A percentile compares a stretch with the other conserved stretches of the same genome.
Conservation (phyloP, 768 basidiomycete species). For the Leccinum arenicola region DNA sequence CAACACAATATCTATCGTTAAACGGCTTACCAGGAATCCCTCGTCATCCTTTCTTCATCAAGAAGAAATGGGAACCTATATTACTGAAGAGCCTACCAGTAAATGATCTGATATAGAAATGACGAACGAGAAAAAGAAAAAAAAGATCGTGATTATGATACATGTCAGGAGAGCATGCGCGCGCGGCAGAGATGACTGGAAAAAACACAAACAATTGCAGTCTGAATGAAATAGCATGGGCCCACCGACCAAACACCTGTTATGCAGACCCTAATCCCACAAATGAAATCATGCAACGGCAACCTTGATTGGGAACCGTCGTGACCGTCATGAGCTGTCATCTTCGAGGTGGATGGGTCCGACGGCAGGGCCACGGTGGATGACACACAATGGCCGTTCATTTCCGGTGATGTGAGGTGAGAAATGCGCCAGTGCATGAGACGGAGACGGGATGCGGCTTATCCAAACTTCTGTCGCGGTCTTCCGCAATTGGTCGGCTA, state of each 20-base stretch:
- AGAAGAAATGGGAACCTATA: background rate
- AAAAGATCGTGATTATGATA: background rate
- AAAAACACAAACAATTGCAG: slow-evolving; percentile 5
- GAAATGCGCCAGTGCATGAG: background rate
- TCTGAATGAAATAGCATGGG: background rate
- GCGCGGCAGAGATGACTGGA: background rate
- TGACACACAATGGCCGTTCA: background rate
- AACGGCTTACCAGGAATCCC: background rate
- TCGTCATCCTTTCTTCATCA: background rate
- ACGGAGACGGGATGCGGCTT: slow-evolving; percentile 14
- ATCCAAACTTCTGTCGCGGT: slow-evolving; percentile 72
- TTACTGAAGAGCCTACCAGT: background rate
- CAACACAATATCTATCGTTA: background rate
- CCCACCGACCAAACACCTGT: background rate
- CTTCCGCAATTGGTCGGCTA: slow-evolving; percentile 48
- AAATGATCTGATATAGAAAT: background rate
- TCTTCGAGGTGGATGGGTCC: slow-evolving; percentile 23
- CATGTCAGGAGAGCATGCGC: background rate
- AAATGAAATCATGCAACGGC: background rate
- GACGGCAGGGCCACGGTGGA: background rate
- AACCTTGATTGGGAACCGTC: background rate
- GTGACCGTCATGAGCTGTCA: slow-evolving; percentile 8
- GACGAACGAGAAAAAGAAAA: background rate
- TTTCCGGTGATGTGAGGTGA: slow-evolving; percentile 1
- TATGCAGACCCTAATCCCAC: background rate